Conservation (phyloP, 129 eudicot species). For the Chrysanthemum seticuspe region DNA sequence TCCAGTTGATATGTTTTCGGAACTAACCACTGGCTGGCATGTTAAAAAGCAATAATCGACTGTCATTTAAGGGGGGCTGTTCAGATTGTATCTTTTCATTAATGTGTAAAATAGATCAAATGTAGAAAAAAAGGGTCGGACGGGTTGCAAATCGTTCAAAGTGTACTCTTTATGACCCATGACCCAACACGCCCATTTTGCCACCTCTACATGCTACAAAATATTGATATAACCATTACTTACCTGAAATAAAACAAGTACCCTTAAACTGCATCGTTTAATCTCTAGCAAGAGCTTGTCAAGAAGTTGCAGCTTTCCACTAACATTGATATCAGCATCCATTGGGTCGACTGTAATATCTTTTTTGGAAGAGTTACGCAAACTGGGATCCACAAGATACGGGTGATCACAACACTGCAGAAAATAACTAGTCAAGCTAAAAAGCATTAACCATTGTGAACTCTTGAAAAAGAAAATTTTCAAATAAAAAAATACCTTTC, state of each 20-base stretch:
- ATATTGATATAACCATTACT: no score
- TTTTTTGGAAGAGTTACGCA: no score
- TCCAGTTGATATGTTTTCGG: constrained; percentile 49
- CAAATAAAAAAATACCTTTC: constrained; percentile 38
- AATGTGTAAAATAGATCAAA: neutral
- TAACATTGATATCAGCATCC: constrained; percentile 17
- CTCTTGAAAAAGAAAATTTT: constrained; percentile 44
- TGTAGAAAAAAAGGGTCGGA: neutral
- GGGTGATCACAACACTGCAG: constrained; percentile 1
- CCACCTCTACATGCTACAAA: no score
- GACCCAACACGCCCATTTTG: no score
- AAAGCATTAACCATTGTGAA: neutral
- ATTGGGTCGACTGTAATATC: no score
- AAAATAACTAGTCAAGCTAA: constrained; percentile 4
- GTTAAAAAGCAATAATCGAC: neutral
- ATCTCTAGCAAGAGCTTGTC: no score
- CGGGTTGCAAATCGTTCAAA: no score
- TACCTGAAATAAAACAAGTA: no score
- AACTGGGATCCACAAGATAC: no score
- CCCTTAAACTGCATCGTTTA: no score
- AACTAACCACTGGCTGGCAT: constrained; percentile 40
- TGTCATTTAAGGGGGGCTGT: neutral
- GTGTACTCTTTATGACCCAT: no score
- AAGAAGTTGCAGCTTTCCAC: constrained; percentile 22
- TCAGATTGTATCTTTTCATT: neutral